Evolutionary conservation across 2,329 filamentous ascomycete genomes (phyloP).

Genomic region (Beauveria caledonica): DNA sequence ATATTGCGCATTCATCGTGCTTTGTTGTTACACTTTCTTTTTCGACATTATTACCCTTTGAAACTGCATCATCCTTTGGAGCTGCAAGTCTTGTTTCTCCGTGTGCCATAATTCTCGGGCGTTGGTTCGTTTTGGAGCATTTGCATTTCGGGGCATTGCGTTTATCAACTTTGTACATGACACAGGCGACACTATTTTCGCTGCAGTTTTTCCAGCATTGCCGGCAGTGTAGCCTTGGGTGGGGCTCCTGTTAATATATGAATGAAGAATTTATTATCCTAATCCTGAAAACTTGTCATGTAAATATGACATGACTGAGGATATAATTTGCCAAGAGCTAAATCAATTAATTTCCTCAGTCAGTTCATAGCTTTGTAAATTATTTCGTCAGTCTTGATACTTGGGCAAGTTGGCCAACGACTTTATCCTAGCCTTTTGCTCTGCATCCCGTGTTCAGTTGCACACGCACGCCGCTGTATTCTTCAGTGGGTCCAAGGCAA

Average conservation of each 20-base stretch:
- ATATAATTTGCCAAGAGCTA: too few relatives aligned
- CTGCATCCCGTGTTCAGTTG: too few relatives aligned
- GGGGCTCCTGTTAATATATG: neutral
- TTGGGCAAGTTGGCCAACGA: too few relatives aligned
- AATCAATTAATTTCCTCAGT: too few relatives aligned
- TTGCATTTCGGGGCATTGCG: slow-evolving; percentile 4
- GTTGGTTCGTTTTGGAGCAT: slow-evolving; percentile 4
- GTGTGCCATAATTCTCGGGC: neutral
- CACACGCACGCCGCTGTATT: too few relatives aligned
- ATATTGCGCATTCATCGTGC: neutral
- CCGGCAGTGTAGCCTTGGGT: neutral
- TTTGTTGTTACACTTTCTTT: neutral
- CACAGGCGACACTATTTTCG: neutral
- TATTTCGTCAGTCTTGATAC: too few relatives aligned
- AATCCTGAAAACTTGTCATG: neutral
- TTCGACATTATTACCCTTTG: neutral
- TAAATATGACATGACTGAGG: too few relatives aligned
- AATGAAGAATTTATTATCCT: neutral
- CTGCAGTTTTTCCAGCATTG: neutral
- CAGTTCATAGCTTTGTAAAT: too few relatives aligned
- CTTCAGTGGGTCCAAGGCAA: too few relatives aligned
- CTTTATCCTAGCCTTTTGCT: too few relatives aligned
- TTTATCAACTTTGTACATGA: neutral
- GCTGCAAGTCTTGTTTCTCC: neutral
- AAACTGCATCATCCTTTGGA: neutral